phyloP scores from a whole-genome alignment of 208 protist species.

The Crithidia sp. region DNA sequence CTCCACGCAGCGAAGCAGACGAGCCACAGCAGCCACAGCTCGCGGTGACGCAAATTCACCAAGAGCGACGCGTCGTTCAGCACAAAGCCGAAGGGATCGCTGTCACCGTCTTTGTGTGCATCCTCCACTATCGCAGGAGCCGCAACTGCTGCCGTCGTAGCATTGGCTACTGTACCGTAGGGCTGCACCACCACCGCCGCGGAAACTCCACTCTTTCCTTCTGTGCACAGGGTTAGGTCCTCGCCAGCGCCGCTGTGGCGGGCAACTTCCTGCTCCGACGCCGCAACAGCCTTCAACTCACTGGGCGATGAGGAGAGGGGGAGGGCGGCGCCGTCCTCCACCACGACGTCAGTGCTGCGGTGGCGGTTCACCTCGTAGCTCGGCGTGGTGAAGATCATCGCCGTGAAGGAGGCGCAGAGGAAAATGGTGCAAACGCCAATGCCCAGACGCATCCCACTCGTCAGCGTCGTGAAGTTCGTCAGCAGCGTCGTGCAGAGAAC shows the following conservation, averaged over 20 bases:
- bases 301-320: background rate
- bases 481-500: conserved; percentile 56
- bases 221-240: conserved; percentile 9
- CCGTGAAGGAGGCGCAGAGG: conserved; percentile 53
- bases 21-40: conserved; percentile 88
- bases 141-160: background rate
- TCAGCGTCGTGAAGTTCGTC: conserved; percentile 54
- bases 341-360: background rate
- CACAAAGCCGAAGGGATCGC: background rate
- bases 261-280: background rate
- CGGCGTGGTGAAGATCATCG: conserved; percentile 74
- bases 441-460: conserved; percentile 23
- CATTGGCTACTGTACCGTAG: background rate
- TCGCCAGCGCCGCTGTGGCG: background rate
- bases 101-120: background rate
- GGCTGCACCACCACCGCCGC: background rate
- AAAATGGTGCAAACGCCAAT: conserved; percentile 59
- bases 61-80: conserved; percentile 58
- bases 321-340: background rate
- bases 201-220: background rate
- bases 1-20: conserved; percentile 81
- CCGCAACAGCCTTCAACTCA: background rate
- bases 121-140: background rate
- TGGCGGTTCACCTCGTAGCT: conserved; percentile 60
- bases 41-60: conserved; percentile 57